phyloP scores from a whole-genome alignment of 768 basidiomycete genomes.

The Termitomyces sp. region DNA sequence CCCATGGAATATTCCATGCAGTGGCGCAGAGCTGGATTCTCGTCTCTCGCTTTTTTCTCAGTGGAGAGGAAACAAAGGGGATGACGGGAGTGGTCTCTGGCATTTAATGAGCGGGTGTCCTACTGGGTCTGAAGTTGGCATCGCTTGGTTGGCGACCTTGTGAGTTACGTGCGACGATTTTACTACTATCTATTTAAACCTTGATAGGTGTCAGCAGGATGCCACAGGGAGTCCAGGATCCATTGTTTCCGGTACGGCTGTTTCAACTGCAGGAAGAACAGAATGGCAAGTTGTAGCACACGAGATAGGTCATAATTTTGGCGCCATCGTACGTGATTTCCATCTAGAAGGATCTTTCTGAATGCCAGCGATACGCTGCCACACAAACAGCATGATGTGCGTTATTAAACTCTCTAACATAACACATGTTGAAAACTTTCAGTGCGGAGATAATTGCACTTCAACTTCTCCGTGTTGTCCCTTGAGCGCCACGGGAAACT shows the following conservation, averaged over 20 bases:
- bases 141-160: conserved; percentile 83
- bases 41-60: conserved; percentile 75
- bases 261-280: conserved; percentile 68
- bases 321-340: conserved; percentile 64
- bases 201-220: conserved; percentile 47
- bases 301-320: conserved; percentile 86
- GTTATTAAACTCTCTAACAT: conserved; percentile 10
- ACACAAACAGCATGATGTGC: conserved; percentile 49
- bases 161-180: conserved; percentile 16
- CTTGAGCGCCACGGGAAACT: conserved; percentile 40
- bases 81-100: conserved; percentile 80
- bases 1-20: conserved; percentile 79
- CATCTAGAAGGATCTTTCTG: neutral
- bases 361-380: conserved; percentile 9
- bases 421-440: conserved; percentile 5
- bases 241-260: conserved; percentile 73
- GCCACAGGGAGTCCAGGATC: conserved; percentile 40
- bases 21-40: conserved; percentile 48
- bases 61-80: conserved; percentile 71
- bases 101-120: conserved; percentile 85
- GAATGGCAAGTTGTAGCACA: conserved; percentile 85
- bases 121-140: conserved; percentile 77
- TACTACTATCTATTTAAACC: conserved; percentile 1
- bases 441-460: conserved; percentile 67
- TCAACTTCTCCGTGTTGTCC: conserved; percentile 64